Evolutionary conservation across 495 filamentous ascomycete genomes (phyloP).

Genomic region (Penicillium mononematosum): DNA sequence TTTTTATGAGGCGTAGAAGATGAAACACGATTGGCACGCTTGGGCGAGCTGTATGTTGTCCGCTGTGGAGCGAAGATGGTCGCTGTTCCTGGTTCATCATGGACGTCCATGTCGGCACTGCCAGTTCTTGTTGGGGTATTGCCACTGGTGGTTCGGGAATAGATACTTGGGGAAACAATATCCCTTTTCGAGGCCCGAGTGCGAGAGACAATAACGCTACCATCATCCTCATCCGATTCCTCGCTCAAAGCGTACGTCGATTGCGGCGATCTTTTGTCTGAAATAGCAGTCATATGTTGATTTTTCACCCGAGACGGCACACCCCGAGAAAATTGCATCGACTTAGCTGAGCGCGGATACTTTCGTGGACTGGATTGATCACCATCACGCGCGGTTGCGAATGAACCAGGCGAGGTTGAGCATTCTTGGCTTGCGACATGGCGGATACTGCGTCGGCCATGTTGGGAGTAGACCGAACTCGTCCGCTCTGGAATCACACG

Average conservation of each 20-base stretch:
- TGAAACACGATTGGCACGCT: slow-evolving; percentile 15
- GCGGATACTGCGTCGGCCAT: slow-evolving; percentile 32
- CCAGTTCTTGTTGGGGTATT: slow-evolving; percentile 33
- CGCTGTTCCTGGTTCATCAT: slow-evolving; percentile 40
- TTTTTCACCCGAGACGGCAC: slow-evolving; percentile 2
- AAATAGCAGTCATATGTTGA: neutral
- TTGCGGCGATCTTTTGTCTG: neutral
- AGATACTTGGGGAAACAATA: slow-evolving; percentile 50
- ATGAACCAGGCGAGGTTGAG: slow-evolving; percentile 30
- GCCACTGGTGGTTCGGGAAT: slow-evolving; percentile 55
- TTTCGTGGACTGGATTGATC: slow-evolving; percentile 26
- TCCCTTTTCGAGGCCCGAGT: neutral
- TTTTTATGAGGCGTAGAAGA: slow-evolving; percentile 8
- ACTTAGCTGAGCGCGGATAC: neutral
- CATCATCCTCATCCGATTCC: slow-evolving; percentile 24
- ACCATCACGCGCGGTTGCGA: slow-evolving; percentile 30
- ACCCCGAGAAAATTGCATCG: slow-evolving; percentile 4
- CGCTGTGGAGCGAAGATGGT: slow-evolving; percentile 46
- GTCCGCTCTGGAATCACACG: slow-evolving; percentile 35
- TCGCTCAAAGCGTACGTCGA: slow-evolving; percentile 10
- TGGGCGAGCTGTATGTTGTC: slow-evolving; percentile 39
- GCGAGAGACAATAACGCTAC: slow-evolving; percentile 23
- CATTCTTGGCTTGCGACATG: slow-evolving; percentile 38
- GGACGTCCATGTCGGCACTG: slow-evolving; percentile 13
- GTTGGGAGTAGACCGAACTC: slow-evolving; percentile 28